Percentiles rank a stretch among this genome's conserved stretches.
Conservation (phyloP, 371 early-diverging fungal genomes). For the Mucor mucedo region DNA sequence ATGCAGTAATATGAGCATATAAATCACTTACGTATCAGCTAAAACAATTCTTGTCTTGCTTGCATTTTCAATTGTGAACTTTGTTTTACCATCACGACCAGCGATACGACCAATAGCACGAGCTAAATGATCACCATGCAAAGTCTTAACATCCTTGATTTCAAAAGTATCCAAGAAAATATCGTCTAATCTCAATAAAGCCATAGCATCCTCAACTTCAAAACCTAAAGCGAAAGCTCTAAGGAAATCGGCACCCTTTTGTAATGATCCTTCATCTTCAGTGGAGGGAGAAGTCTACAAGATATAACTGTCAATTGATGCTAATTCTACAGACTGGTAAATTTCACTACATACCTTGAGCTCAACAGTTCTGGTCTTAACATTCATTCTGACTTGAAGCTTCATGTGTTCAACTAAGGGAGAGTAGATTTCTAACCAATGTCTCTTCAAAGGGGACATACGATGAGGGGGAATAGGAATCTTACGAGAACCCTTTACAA, state of each 20-base stretch:
- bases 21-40: slow-evolving; percentile 84
- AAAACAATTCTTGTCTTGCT: slow-evolving; percentile 97
- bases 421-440: slow-evolving; percentile 98
- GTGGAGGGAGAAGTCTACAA: slow-evolving; percentile 79
- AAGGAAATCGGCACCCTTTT: slow-evolving; percentile 95
- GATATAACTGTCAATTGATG: not conserved
- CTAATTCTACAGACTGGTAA: not conserved
- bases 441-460: slow-evolving; percentile 89
- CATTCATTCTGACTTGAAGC: slow-evolving; percentile 97
- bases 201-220: slow-evolving; percentile 93
- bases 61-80: slow-evolving; percentile 92
- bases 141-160: slow-evolving; percentile 97
- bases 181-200: slow-evolving; percentile 94
- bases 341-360: slow-evolving; percentile 61
- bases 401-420: slow-evolving; percentile 98
- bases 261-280: slow-evolving; percentile 86
- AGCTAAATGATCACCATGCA: slow-evolving; percentile 95
- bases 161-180: slow-evolving; percentile 97
- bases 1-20: not conserved
- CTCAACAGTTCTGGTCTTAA: slow-evolving; percentile 89
- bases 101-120: slow-evolving; percentile 99
- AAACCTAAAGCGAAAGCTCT: slow-evolving; percentile 94
- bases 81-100: slow-evolving; percentile 98
- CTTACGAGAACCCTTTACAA: slow-evolving; percentile 68
- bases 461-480: slow-evolving; percentile 94